Base-by-base conservation (phyloP, 2,329 filamentous ascomycete genomes). In the Sporothrix brasiliensis region DNA sequence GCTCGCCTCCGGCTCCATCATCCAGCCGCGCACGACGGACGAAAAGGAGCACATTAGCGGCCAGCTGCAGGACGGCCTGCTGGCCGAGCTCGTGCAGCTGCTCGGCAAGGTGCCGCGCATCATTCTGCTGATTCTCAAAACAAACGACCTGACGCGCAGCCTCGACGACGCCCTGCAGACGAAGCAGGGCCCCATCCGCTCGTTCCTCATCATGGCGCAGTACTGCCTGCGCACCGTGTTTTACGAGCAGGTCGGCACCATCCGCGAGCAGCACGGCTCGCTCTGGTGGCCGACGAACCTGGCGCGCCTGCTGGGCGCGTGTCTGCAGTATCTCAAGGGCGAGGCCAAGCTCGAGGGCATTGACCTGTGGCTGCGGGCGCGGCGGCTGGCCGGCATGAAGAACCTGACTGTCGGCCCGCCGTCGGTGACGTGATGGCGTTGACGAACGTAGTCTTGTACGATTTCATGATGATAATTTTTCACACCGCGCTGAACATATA, bases 51-150 rank as follows among this genome's bases (percentile, higher is more conserved):
- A 87, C n/a, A 96, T 99, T 79, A 90, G 91, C 68, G 87, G 89
- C 66, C 92, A 93, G 0, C 83, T 99, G 71, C 91, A 93, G 63
- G 93, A 97, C 69, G 94, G 94, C 11, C 87, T 99, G 78, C 85
- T 99, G 50, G 91, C 92, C 72, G 91, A 97, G 76, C 85, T 99
- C 7, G 92, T 99, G 9, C 90, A 94, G 74, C 84, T 99, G 74
- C 87, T 99, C 5, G 92, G 93, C 63, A 88, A 92, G 76, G 94
- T 99, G 7, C 95, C 95, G 0, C 85, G 93, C 58, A 92, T 99
- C 74, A 97, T 99, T 69, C 85, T 99, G 14, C 84, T 99, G 39
- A 98, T 99, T 74, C 85, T 99, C 73, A 99, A 99, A 82, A 99
- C 95, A 2, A 99, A 99, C 79, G 95, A 99, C 80, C 83, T 99